phyloP scores from a whole-genome alignment of 1,284 basidiomycete species.

The Microbotryum scabiosae region DNA sequence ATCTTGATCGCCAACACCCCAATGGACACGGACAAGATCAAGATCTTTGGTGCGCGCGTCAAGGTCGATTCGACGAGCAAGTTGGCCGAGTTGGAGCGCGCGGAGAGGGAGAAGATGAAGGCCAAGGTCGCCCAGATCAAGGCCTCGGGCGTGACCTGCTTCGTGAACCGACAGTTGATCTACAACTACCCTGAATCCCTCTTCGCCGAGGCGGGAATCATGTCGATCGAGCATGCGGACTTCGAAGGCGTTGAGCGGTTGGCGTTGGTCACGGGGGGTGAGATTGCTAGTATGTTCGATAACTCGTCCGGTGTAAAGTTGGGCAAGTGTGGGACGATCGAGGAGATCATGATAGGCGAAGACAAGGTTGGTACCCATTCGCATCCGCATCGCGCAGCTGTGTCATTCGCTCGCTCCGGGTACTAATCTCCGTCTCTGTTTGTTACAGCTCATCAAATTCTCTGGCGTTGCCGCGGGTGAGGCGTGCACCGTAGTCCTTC shows the following conservation, averaged over 20 bases:
- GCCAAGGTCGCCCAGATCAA: conserved; percentile 93
- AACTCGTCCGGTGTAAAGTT: conserved; percentile 87
- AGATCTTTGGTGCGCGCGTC: conserved; percentile 93
- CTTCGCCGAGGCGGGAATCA: conserved; percentile 84
- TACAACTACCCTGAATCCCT: conserved; percentile 99
- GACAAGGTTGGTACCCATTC: conserved; percentile 62
- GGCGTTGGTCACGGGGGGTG: conserved; percentile 93
- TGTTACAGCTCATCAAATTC: conserved; percentile 84
- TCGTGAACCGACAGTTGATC: conserved; percentile 97
- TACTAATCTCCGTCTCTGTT: neutral
- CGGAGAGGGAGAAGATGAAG: conserved; percentile 99
- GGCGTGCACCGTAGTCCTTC: conserved; percentile 97
- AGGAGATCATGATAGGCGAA: conserved; percentile 99
- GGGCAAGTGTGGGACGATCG: conserved; percentile 86
- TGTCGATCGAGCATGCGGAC: conserved; percentile 97
- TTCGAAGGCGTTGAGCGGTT: conserved; percentile 97
- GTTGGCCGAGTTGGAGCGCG: conserved; percentile 93
- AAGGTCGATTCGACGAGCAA: conserved; percentile 94
- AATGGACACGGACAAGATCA: conserved; percentile 99
- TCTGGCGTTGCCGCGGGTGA: conserved; percentile 95
- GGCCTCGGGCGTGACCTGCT: conserved; percentile 90
- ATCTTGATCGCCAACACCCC: conserved; percentile 98
- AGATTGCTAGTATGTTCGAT: conserved; percentile 95
- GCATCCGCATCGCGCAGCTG: neutral
- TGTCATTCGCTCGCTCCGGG: neutral